Evolutionary conservation across 2,329 filamentous ascomycete species (phyloP), one percentile per base, ranked within the genome.

Genomic region (Aspergillus fumigatus): DNA sequence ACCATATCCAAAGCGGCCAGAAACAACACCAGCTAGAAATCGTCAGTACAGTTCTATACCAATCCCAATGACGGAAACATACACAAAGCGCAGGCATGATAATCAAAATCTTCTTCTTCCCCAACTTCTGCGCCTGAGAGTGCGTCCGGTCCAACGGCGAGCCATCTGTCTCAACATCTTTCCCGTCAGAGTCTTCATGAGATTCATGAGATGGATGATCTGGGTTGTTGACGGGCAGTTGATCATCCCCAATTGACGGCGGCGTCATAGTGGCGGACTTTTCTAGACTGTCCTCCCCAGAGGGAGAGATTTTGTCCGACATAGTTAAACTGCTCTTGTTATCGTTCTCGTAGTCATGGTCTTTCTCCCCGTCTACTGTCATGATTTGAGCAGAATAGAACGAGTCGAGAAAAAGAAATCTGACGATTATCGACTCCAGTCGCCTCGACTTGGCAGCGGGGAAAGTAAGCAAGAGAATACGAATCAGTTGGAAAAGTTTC

Each of bases 1-100:
- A 78, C 76, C 68, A 85, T 83, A 63, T 86, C 84, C 43, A 86
- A 70, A 32, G 84, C 84, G 10, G 83, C 82, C 26, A 86, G 77
- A 53, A 85, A 83, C 11, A 86, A 75, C 7, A 82, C 82, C 70
- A 84, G 78, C 76, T 78, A 56, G 32, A 57, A 53, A 52, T 45
- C 7, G 27, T 47, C 32, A 38, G 47, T 29, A 48, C 21, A 25
- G 41, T 41, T 23, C n/a, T 29, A 29, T 25, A 35, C 5, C 49
- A 51, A 25, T 47, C 26, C 7, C 19, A 6, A 54, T 9, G 23
- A 29, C 11, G 23, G 14, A 25, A 51, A 56, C 70, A 62, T 71
- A 74, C 71, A 60, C 73, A 75, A 43, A 78, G 70, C 4, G 74
- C 75, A 11, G 65, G 61, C 72, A 78, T 76, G 40, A 78, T 74